Percentiles rank a stretch among this genome's conserved stretches.
Conservation (phyloP, 2,329 filamentous ascomycete species). For the Aspergillus tamarii region DNA sequence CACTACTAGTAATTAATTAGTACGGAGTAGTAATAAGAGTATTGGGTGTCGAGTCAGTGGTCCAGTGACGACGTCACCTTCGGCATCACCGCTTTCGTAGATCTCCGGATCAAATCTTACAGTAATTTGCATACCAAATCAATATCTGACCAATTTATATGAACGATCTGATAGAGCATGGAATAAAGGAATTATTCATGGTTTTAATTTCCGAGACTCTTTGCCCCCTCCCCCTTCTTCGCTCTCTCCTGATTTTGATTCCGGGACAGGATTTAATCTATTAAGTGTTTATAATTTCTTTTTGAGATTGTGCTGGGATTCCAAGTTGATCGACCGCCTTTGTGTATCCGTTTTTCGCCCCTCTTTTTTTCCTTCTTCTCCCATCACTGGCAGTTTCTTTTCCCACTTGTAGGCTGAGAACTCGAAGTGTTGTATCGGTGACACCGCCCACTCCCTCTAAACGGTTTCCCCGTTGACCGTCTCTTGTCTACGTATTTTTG, state of each 20-base stretch:
- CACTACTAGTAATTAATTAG: background rate
- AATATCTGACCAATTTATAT: background rate
- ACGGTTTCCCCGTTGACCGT: background rate
- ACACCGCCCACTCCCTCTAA: background rate
- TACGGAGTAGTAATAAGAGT: background rate
- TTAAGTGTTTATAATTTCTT: background rate
- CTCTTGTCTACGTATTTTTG: conserved; percentile 3
- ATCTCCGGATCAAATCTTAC: background rate
- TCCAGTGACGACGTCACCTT: background rate
- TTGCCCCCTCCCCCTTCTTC: background rate
- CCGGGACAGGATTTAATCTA: background rate
- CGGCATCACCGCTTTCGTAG: background rate
- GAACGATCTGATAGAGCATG: background rate
- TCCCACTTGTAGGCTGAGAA: background rate
- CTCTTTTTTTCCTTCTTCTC: background rate
- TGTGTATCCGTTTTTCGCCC: background rate
- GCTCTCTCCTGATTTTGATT: background rate
- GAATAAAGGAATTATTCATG: background rate
- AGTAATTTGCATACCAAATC: background rate
- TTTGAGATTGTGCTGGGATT: background rate
- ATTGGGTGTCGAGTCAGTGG: background rate
- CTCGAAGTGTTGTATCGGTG: background rate
- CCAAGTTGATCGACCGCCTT: background rate
- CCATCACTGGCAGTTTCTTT: background rate
- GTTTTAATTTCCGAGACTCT: background rate